Percentiles rank a stretch among this genome's conserved stretches.
These are phyloP conservation scores for Diaporthe sp. DNA, from an alignment of 2,329 filamentous ascomycete species.

Conservation along the genomic window DNA sequence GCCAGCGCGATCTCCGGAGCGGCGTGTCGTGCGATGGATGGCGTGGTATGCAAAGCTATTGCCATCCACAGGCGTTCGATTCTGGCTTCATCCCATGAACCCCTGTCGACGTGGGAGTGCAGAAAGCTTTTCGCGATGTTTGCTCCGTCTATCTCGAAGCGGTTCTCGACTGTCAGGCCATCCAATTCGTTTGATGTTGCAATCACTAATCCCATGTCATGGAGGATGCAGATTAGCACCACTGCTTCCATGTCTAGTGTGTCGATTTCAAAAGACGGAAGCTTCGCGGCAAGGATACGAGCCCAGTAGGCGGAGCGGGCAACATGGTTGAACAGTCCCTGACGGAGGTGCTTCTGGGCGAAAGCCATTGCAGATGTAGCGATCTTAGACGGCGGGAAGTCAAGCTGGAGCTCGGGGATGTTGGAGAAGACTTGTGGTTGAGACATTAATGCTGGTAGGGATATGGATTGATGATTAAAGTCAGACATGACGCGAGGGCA, in stretches of 20 bases:
- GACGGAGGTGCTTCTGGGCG: background rate
- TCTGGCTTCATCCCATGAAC: background rate
- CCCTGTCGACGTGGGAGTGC: background rate
- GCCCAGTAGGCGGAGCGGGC: background rate
- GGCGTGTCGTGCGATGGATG: background rate
- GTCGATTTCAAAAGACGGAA: background rate
- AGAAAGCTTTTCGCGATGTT: background rate
- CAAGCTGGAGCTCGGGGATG: background rate
- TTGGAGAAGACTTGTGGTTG: background rate
- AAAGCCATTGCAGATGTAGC: background rate
- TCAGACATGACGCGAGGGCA: too few species aligned
- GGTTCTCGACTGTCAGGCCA: background rate
- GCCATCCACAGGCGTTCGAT: background rate
- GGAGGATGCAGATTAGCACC: background rate
- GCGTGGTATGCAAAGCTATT: background rate
- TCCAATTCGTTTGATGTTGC: background rate
- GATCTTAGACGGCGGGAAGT: background rate
- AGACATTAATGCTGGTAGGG: background rate
- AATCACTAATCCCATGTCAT: background rate
- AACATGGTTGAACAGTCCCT: background rate
- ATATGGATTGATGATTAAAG: background rate
- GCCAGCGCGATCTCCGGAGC: background rate
- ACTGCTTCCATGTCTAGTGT: background rate
- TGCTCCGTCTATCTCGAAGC: background rate
- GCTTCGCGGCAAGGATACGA: background rate